Base-by-base conservation (phyloP, 805 yeast species). In the Osmozyma mogii region DNA sequence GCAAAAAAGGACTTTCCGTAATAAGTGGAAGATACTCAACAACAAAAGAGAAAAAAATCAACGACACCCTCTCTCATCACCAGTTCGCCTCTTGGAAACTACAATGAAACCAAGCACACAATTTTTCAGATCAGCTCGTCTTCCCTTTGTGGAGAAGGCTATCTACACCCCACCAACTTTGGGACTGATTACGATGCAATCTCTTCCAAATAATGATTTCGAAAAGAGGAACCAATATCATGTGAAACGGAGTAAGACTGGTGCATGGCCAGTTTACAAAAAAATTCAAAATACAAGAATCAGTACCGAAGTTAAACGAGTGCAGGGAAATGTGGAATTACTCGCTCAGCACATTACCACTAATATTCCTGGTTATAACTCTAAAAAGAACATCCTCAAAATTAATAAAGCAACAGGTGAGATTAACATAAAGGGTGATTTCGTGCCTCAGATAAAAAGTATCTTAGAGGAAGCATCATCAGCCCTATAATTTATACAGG, bases 201-300 rank as follows among this genome's bases (percentile, higher is more conserved):
- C n/a, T n/a, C 43, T 43, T 14, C 44, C 43, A 24, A 43, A 43
- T 32, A 43, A 42, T 29, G 61, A 55, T 21, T 65, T 51, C 35
- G 66, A 61, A 27, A 36, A 31, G 14, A 49, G 58, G 5, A 54
- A 56, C 26, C 38, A 28, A 15, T 72, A 72, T 43, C 49, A 43
- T 44, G 47, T 72, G 18, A 39, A 54, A 14, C 75, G 80, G 50
- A 66, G 84, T 6, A 55, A 68, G 10, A 64, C 59, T 27, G 85
- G 89, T 4, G 75, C 80, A 49, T 63, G 87, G 49, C 95, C 95
- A n/a, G 82, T 85, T 1, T 85, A 85, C 57, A 64, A 70, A 30
- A 84, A 81, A 38, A 54, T 65, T 38, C 83, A 76, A 49, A 72
- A 74, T 36, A 72, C 76, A 15, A 77, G 75, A 36, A 57, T 66